A percentile compares a stretch with the other conserved stretches of the same genome.
Conservation (phyloP, 768 basidiomycete genomes). For the Ramaria sp. region DNA sequence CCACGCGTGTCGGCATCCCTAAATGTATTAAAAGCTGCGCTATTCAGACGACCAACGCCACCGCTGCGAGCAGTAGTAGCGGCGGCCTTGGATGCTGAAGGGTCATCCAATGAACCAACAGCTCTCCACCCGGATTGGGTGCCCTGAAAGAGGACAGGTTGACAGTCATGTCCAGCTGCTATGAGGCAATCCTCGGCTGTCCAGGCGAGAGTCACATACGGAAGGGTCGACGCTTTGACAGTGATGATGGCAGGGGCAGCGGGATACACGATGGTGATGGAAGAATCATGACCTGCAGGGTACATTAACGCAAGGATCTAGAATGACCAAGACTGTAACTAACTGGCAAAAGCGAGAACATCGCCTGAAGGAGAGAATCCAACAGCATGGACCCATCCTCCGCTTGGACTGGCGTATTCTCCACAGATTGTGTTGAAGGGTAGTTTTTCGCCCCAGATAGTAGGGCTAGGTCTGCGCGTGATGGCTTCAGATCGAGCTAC, state of each 20-base stretch:
- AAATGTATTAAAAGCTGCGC: constrained; percentile 91
- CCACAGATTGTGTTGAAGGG: constrained; percentile 98
- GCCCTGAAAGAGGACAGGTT: constrained; percentile 81
- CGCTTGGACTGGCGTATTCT: constrained; percentile 79
- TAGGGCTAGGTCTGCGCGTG: constrained; percentile 59
- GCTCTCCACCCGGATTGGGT: constrained; percentile 67
- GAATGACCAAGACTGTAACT: constrained; percentile 23
- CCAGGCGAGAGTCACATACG: constrained; percentile 80
- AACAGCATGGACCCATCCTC: constrained; percentile 96
- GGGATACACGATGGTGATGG: constrained; percentile 88
- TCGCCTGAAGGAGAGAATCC: constrained; percentile 97
- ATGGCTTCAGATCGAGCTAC: neutral
- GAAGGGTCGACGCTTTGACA: constrained; percentile 69
- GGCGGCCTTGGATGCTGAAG: constrained; percentile 32
- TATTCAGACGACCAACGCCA: constrained; percentile 69
- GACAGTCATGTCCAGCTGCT: constrained; percentile 96
- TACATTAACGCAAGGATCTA: constrained; percentile 7
- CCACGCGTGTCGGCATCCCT: constrained; percentile 82
- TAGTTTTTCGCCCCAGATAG: constrained; percentile 95
- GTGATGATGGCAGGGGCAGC: constrained; percentile 48
- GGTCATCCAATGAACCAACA: constrained; percentile 77
- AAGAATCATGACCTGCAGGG: constrained; percentile 80
- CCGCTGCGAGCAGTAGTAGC: constrained; percentile 26
- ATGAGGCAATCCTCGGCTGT: constrained; percentile 72
- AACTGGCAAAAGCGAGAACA: constrained; percentile 84